Evolutionary conservation across 2,329 filamentous ascomycete species (phyloP).

Genomic region (Geosmithia putterillii): DNA sequence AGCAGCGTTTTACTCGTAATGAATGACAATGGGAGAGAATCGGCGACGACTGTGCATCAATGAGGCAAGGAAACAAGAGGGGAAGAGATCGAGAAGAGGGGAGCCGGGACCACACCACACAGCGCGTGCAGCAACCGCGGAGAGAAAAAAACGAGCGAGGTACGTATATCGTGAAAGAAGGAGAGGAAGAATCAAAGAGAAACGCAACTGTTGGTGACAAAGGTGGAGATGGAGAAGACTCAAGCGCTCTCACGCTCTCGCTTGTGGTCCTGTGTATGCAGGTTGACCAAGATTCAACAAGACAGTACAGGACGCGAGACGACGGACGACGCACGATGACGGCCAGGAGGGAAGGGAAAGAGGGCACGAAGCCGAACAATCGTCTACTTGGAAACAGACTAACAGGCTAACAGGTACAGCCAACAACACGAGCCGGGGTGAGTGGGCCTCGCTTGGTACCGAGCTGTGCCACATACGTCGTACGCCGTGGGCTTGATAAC

Average conservation of each 20-base stretch:
- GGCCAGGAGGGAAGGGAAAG: not conserved
- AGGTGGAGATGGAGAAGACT: not conserved
- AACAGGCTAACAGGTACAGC: not conserved
- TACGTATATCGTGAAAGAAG: not conserved
- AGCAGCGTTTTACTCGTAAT: no score
- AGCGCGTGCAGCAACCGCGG: no score
- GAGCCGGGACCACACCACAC: no score
- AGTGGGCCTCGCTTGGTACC: not conserved
- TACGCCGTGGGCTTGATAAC: not conserved
- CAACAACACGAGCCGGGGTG: not conserved
- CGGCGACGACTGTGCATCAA: no score
- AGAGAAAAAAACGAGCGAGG: not conserved
- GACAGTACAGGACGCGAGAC: not conserved
- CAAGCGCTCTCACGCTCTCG: no score
- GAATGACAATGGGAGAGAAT: no score
- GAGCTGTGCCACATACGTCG: no score
- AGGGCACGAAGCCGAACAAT: not conserved
- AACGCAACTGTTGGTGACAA: not conserved
- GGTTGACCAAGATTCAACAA: not conserved
- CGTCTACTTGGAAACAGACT: no score
- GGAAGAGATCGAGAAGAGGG: no score
- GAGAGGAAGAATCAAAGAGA: not conserved
- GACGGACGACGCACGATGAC: not conserved
- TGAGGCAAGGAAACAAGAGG: no score
- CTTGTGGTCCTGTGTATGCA: no score